Percentiles rank a stretch among this genome's conserved stretches.
Conservation (phyloP, 169 alveolate genomes). For the Eimeria zaria region DNA sequence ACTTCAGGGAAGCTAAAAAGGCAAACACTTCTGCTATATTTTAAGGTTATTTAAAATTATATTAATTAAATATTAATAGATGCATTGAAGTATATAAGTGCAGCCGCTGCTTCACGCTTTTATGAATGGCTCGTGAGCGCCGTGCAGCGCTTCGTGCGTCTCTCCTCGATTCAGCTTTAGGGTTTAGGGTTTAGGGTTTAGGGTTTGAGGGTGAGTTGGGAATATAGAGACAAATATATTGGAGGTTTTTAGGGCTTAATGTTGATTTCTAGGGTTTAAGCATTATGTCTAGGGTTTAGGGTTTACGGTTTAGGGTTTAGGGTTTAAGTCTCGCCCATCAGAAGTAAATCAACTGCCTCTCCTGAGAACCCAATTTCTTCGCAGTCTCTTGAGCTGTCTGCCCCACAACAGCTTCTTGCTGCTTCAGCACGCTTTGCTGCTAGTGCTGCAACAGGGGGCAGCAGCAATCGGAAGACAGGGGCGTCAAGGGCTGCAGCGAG, state of each 20-base stretch:
- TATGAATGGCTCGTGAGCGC: background rate
- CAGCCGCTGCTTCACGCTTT: too few relatives aligned
- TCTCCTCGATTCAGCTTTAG: background rate
- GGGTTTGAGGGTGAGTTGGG: background rate
- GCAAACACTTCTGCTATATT: too few relatives aligned
- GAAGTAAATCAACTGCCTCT: slow-evolving; percentile 10
- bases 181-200: background rate
- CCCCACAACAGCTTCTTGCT: background rate
- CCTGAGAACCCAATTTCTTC: slow-evolving; percentile 13
- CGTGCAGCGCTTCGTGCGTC: background rate
- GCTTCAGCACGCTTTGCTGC: background rate
- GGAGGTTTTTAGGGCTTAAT: background rate
- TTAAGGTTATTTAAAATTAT: background rate
- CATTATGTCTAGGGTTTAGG: too few relatives aligned
- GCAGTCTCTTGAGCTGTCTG: background rate
- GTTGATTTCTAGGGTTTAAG: background rate
- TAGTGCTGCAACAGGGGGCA: slow-evolving; percentile 49
- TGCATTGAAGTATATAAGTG: background rate
- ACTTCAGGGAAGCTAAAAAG: background rate
- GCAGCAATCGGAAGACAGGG: slow-evolving; percentile 35
- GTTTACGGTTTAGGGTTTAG: background rate
- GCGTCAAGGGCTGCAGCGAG: slow-evolving; percentile 42
- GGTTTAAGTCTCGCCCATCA: background rate
- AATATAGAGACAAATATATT: background rate
- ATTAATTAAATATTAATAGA: background rate